phyloP scores from a whole-genome alignment of 495 filamentous ascomycete genomes.

The Daldinia caldariorum region DNA sequence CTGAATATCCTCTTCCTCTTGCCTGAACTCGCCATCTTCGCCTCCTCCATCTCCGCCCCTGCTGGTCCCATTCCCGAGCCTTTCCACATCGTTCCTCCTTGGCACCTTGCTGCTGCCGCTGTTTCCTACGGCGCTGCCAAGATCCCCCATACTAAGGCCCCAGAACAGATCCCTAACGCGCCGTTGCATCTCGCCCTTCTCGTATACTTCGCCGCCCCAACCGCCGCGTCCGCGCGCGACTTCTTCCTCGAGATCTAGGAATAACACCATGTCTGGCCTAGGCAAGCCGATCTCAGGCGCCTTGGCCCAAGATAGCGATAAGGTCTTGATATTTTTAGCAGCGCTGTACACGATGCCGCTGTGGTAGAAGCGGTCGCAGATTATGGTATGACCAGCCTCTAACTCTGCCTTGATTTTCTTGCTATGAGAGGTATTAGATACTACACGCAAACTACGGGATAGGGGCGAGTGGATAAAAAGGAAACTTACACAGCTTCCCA shows the following conservation, averaged over 20 bases:
- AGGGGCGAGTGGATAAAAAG: background rate
- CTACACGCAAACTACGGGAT: background rate
- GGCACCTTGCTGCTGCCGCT: slow-evolving; percentile 22
- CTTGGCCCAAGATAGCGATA: slow-evolving; percentile 79
- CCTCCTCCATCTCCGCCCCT: slow-evolving; percentile 10
- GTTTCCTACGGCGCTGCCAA: slow-evolving; percentile 44
- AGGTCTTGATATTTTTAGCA: slow-evolving; percentile 78
- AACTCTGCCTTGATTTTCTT: slow-evolving; percentile 70
- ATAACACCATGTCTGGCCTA: slow-evolving; percentile 85
- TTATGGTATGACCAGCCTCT: slow-evolving; percentile 71
- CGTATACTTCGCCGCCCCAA: slow-evolving; percentile 89
- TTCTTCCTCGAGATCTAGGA: slow-evolving; percentile 79
- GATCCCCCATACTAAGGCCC: slow-evolving; percentile 59
- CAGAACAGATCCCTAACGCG: slow-evolving; percentile 80
- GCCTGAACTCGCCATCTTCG: slow-evolving; percentile 54
- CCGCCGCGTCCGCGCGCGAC: slow-evolving; percentile 80
- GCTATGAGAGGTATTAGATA: slow-evolving; percentile 45
- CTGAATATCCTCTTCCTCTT: slow-evolving; percentile 64
- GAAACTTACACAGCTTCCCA: slow-evolving; percentile 80
- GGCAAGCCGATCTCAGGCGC: slow-evolving; percentile 88
- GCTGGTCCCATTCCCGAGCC: slow-evolving; percentile 43
- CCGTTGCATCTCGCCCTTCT: slow-evolving; percentile 82
- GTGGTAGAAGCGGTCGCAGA: slow-evolving; percentile 94
- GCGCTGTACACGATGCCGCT: slow-evolving; percentile 93
- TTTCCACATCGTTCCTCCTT: slow-evolving; percentile 23